Evolutionary conservation across 1,139 yeast genomes (phyloP), one percentile per base, ranked within the genome.

Genomic region (Suhomyces maxii): DNA sequence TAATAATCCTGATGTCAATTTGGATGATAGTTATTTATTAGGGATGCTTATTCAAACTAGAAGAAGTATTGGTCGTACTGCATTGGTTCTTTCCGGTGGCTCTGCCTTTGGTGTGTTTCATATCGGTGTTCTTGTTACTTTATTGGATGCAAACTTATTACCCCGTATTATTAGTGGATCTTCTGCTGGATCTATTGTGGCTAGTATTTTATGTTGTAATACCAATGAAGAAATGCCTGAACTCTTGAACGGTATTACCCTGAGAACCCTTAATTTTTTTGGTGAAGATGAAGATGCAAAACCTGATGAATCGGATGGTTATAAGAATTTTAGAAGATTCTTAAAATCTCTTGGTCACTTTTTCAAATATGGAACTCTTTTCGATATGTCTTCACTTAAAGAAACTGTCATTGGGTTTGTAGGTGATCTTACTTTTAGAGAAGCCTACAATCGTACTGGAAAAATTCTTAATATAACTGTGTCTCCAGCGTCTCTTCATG

Each of bases 161-260:
- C 99, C 99, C 0, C 76, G 90, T 41, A 89, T 93, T 41, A 82
- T 93, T n/a, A 86, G 96, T 44, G 99, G 99, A 0, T 86, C 96
- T 9, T 89, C 97, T 11, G 96, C 98, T 0, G 99, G 99, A 13
- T 90, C 97, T 1, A 91, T 93, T 45, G 85, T 95, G 47, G 98
- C 99, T 10, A 82, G 96, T 46, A 82, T 91, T 13, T 72, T 93
- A 42, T 89, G 97, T 59, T 85, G 88, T 14, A 89, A 87, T 59
- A 80, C 84, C 11, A 85, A 84, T 54, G 88, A 83, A 40, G 98
- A 91, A 63, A 77, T 88, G 2, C 72, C 79, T 26, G 72, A 65
- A 5, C 65, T 88, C 26, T 67, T 88, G 39, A 73, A 73, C 34
- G 73, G 79, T 3, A 73, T 88, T 34, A 71, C 84, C 34, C 75